A percentile compares a stretch with the other conserved stretches of the same genome.
Conservation (phyloP, 768 basidiomycete species). For the Hypholoma fasciculare region DNA sequence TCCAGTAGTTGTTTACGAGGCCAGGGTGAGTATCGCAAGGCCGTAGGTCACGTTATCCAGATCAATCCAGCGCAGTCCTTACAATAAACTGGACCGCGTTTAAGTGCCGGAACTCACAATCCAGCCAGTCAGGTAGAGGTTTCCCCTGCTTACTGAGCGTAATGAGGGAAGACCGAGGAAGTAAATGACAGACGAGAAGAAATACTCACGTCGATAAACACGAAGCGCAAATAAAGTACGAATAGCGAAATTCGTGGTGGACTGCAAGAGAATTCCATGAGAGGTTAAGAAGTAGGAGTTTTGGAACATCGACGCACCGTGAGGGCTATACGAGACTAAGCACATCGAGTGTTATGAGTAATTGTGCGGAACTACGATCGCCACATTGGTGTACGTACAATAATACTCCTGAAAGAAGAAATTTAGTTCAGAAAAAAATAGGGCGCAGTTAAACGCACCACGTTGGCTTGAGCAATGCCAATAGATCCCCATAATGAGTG, state of each 20-base stretch:
- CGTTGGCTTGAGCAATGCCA: conserved; percentile 40
- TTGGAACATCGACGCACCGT: conserved; percentile 40
- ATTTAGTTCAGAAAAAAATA: not conserved
- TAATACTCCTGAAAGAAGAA: conserved; percentile 45
- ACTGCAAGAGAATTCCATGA: conserved; percentile 29
- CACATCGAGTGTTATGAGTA: not conserved
- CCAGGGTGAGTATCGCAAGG: too few relatives aligned
- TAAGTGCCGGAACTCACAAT: conserved; percentile 40
- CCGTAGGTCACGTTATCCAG: too few relatives aligned
- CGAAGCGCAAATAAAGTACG: conserved; percentile 52
- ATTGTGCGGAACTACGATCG: not conserved
- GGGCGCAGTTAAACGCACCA: conserved; percentile 39
- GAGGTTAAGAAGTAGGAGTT: not conserved
- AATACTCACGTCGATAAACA: conserved; percentile 44
- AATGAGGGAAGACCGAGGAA: not conserved
- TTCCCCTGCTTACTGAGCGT: conserved; percentile 44
- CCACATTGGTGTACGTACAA: conserved; percentile 36
- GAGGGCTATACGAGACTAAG: conserved; percentile 51
- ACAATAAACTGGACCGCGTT: not conserved
- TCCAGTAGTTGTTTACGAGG: too few relatives aligned
- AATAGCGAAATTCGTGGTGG: conserved; percentile 49
- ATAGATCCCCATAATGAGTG: conserved; percentile 49
- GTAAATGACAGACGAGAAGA: not conserved
- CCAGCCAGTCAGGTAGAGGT: conserved; percentile 38
- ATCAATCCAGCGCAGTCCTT: too few relatives aligned